Percentiles rank a stretch among this genome's conserved stretches.
These are phyloP conservation scores for Halophytophthora polymorphica DNA, from an alignment of 352 stramenopile species.

Conservation along the genomic window DNA sequence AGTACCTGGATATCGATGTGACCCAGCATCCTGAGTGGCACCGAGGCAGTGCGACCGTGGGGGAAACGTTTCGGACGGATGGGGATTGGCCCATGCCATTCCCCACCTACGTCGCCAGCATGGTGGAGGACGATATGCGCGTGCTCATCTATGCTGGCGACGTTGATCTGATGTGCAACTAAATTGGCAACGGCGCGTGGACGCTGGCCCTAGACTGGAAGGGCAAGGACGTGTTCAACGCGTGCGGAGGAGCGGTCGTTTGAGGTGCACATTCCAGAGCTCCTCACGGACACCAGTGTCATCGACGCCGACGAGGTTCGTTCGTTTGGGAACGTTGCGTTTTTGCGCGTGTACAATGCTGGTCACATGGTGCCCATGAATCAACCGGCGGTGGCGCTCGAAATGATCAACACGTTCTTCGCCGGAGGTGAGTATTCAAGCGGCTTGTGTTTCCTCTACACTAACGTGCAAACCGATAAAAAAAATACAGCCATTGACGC, in stretches of 20 bases:
- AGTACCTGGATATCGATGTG: conserved; percentile 36
- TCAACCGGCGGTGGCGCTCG: conserved; percentile 84
- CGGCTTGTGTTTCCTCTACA: no score
- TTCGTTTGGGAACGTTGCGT: conserved; percentile 59
- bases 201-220: conserved; percentile 90
- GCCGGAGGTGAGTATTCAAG: no score
- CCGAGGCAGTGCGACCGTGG: no score
- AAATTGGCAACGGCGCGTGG: conserved; percentile 94
- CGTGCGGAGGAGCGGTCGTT: conserved; percentile 20
- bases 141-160: conserved; percentile 97
- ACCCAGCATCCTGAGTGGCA: no score
- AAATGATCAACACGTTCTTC: conserved; percentile 92
- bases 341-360: conserved; percentile 90
- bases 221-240: conserved; percentile 86
- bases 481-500: no score
- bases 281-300: no score
- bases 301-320: conserved; percentile 29
- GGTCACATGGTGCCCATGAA: conserved; percentile 93
- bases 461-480: no score
- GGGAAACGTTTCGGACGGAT: no score
- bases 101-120: conserved; percentile 72
- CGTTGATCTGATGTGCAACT: conserved; percentile 97
- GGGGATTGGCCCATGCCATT: conserved; percentile 91
- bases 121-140: conserved; percentile 72
- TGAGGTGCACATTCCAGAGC: no score